Evolutionary conservation across 2,329 filamentous ascomycete species (phyloP), one percentile per base, ranked within the genome.

Genomic region (Nemania diffusa): DNA sequence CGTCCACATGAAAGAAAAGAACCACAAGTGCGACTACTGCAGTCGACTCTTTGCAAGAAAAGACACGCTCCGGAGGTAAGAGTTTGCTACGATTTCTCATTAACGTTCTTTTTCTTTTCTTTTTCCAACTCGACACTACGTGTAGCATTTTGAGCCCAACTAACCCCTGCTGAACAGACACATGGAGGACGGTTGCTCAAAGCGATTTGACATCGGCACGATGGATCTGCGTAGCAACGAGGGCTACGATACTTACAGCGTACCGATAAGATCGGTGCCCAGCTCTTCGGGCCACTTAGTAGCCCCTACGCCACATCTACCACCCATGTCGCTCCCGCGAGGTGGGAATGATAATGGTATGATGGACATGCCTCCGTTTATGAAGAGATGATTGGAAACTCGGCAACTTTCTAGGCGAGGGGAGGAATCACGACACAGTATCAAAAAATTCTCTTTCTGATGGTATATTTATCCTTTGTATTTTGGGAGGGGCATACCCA

Each of bases 21-120:
- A 90, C 72, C 89, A 90, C 78, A 84, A 84, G 66, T 97, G 93
- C 76, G 85, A 89, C 67, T 89, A 89, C 67, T 97, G 93, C 75
- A 85, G 86, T 34, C 85, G 88, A 61, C 84, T 86, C 48, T 97
- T 97, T 81, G 90, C 92, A 27, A 87, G 93, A 51, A 94, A 93
- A 77, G 93, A 97, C 74, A 96, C 92, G 1, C 83, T 96, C n/a
- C 82, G 89, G 80, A 91, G 93, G 92, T 93, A 80, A 80, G 84
- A 7, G 2, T 44, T 13, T n/a, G 1, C 32, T 34, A 32, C 20
- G 70, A 20, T 42, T 60, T 42, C 67, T 34, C 11, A 11, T 11
- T 11, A 5, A 5, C 32, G 5, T 34, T 34, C 15, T 15, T 40
- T 15, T 40, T 15, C 15, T 13, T 13, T 70, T 15, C 40, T 7